Conservation (phyloP, 805 yeast genomes). For the Vanderwaltozyma polyspora region DNA sequence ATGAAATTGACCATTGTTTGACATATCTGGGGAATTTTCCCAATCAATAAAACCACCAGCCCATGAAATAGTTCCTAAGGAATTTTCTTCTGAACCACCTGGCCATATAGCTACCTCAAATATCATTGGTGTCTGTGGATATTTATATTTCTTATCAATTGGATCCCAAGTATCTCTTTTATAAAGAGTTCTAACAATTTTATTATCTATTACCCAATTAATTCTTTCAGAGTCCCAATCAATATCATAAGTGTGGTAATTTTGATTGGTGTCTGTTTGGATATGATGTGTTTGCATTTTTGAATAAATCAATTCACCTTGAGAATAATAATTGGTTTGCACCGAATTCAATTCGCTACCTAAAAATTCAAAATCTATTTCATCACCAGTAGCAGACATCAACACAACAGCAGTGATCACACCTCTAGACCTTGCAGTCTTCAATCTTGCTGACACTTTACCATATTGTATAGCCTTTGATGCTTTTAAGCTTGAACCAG, state of each 20-base stretch:
- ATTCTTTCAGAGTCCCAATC: slow-evolving; percentile 73
- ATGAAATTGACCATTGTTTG: slow-evolving; percentile 64
- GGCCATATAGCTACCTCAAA: slow-evolving; percentile 74
- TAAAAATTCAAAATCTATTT: slow-evolving; percentile 78
- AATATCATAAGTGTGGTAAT: slow-evolving; percentile 64
- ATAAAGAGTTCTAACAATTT: slow-evolving; percentile 47
- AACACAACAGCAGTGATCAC: slow-evolving; percentile 77
- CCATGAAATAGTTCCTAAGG: slow-evolving; percentile 64
- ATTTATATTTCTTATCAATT: slow-evolving; percentile 40
- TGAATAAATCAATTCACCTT: slow-evolving; percentile 60
- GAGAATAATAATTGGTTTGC: slow-evolving; percentile 72
- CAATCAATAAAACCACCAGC: slow-evolving; percentile 85
- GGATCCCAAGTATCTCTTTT: slow-evolving; percentile 54
- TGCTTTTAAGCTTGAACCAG: slow-evolving; percentile 63
- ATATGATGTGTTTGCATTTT: slow-evolving; percentile 29
- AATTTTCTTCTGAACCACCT: slow-evolving; percentile 46
- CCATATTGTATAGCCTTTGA: slow-evolving; percentile 81
- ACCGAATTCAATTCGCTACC: slow-evolving; percentile 58
- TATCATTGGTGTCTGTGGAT: slow-evolving; percentile 68
- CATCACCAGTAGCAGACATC: slow-evolving; percentile 81
- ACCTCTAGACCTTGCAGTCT: slow-evolving; percentile 65
- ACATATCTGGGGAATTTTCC: slow-evolving; percentile 58
- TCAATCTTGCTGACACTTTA: slow-evolving; percentile 51
- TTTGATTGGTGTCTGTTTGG: slow-evolving; percentile 42
- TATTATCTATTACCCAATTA: slow-evolving; percentile 65